Percentiles rank a stretch among this genome's conserved stretches.
Evolutionary conservation across 2,329 filamentous ascomycete genomes (phyloP).

Genomic region (Dothideomycetes sp.): DNA sequence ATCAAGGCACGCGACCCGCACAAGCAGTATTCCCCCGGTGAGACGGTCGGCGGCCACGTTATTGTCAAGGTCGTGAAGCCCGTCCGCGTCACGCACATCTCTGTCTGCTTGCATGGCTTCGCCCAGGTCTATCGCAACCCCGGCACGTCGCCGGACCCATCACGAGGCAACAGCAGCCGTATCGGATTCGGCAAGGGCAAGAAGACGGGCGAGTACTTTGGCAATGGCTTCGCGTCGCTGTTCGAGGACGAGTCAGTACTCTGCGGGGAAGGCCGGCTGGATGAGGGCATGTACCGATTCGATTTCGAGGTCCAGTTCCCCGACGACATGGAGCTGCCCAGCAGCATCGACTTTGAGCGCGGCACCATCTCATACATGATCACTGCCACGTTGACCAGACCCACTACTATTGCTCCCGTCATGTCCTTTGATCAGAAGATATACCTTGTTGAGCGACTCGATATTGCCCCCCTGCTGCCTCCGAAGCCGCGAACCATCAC

Average conservation of each 20-base stretch:
- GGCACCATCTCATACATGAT: constrained; percentile 88
- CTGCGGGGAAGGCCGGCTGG: constrained; percentile 67
- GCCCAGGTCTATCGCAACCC: constrained; percentile 68
- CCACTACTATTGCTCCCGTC: constrained; percentile 74
- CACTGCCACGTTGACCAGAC: constrained; percentile 79
- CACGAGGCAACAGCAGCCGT: constrained; percentile 38
- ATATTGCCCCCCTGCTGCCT: constrained; percentile 64
- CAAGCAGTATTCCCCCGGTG: constrained; percentile 65
- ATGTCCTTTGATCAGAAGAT: constrained; percentile 74
- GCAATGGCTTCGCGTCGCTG: constrained; percentile 68
- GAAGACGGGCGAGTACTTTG: constrained; percentile 50
- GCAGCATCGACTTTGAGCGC: constrained; percentile 96
- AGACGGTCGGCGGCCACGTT: constrained; percentile 64
- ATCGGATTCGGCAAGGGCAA: constrained; percentile 45
- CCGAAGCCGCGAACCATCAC: constrained; percentile 78
- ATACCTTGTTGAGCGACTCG: constrained; percentile 69
- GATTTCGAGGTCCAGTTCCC: constrained; percentile 67
- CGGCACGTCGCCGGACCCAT: constrained; percentile 48
- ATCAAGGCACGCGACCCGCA: constrained; percentile 69
- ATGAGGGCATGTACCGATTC: constrained; percentile 69
- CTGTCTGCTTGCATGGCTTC: constrained; percentile 67
- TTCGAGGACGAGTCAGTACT: constrained; percentile 76
- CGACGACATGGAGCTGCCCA: constrained; percentile 59
- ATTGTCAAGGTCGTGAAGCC: constrained; percentile 65
- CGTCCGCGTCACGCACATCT: constrained; percentile 68